These are phyloP conservation scores for Colletotrichum euphorbiae DNA, from an alignment of 2,329 filamentous ascomycete genomes.

Conservation along the genomic window DNA sequence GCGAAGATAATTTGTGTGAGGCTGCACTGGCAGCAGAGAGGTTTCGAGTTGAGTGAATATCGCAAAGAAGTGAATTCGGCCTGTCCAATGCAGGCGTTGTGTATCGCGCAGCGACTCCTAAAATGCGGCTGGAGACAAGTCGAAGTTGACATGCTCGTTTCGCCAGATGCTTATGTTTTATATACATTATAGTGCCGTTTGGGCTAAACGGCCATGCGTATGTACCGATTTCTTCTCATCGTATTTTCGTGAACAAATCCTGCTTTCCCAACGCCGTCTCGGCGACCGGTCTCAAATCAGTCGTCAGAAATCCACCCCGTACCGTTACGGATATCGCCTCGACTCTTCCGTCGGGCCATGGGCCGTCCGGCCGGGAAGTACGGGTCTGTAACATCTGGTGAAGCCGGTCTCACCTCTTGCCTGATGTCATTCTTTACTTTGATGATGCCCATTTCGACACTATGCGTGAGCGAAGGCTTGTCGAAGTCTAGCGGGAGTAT, in stretches of 20 bases:
- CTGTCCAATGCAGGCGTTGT: background rate
- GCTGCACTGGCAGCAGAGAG: no score
- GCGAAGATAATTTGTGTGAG: no score
- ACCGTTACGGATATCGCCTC: slow-evolving; percentile 10
- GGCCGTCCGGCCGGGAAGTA: slow-evolving; percentile 33
- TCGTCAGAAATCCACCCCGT: slow-evolving; percentile 33
- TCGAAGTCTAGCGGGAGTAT: slow-evolving; percentile 26
- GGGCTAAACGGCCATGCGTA: slow-evolving; percentile 1
- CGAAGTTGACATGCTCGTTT: slow-evolving; percentile 4
- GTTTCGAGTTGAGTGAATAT: background rate
- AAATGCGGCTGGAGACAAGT: background rate
- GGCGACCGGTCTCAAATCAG: background rate
- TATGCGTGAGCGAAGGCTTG: slow-evolving; percentile 27
- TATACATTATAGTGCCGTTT: slow-evolving; percentile 29
- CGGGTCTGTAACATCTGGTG: slow-evolving; percentile 31
- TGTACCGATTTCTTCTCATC: slow-evolving; percentile 4
- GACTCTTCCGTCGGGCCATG: slow-evolving; percentile 26
- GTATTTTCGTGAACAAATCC: background rate
- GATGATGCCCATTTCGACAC: slow-evolving; percentile 38
- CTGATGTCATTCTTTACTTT: slow-evolving; percentile 27
- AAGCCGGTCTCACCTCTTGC: slow-evolving; percentile 16
- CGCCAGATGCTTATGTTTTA: slow-evolving; percentile 14
- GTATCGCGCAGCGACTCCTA: slow-evolving; percentile 15
- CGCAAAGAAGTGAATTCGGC: slow-evolving; percentile 17
- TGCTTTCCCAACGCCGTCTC: background rate